Conservation (phyloP, 176 grass and related monocot genomes). For the Pontederia paniculata region DNA sequence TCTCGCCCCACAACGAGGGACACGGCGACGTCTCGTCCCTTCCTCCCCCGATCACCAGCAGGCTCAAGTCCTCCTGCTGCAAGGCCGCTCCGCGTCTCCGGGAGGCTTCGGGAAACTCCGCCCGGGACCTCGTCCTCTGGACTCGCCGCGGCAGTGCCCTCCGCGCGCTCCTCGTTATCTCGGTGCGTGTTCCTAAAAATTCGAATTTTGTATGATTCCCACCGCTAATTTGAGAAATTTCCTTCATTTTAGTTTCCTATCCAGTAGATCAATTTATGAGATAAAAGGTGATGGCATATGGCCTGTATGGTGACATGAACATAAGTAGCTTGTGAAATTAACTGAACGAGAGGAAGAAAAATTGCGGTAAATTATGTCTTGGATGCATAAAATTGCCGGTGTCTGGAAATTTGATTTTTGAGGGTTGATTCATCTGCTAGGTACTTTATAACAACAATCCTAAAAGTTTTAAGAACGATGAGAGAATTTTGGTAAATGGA, state of each 20-base stretch:
- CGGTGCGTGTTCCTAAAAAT: constrained; percentile 24
- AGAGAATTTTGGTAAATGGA: too few relatives aligned
- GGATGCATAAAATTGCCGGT: too few relatives aligned
- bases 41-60: constrained; percentile 26
- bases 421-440: too few relatives aligned
- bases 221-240: background rate
- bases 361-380: too few relatives aligned
- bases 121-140: constrained; percentile 37
- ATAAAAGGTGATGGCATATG: too few relatives aligned
- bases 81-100: constrained; percentile 31
- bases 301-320: too few relatives aligned
- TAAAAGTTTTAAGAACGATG: too few relatives aligned
- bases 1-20: background rate
- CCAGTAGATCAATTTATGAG: background rate
- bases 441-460: too few relatives aligned
- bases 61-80: constrained; percentile 21
- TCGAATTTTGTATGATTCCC: background rate
- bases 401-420: too few relatives aligned
- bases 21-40: background rate
- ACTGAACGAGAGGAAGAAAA: too few relatives aligned
- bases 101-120: constrained; percentile 21
- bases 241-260: background rate
- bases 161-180: constrained; percentile 41
- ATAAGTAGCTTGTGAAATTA: too few relatives aligned
- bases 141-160: constrained; percentile 37